Conservation (phyloP, 2,329 filamentous ascomycete genomes). For the Penicillium sp. region DNA sequence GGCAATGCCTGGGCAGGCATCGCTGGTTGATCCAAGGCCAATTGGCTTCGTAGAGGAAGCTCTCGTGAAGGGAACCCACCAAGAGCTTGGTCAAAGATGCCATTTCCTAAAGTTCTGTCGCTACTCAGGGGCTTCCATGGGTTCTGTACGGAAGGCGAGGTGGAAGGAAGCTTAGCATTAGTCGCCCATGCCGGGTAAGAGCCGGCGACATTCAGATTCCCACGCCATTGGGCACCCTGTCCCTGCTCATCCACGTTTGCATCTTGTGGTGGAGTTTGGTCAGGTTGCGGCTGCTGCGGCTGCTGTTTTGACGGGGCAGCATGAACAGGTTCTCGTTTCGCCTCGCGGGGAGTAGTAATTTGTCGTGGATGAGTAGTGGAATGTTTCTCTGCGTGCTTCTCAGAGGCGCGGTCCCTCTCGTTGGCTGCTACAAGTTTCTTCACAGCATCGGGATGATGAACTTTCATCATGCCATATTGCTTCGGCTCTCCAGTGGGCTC, state of each 20-base stretch:
- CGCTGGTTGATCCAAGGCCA: constrained; percentile 45
- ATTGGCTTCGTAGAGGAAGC: constrained; percentile 44
- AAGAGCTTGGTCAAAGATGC: constrained; percentile 62
- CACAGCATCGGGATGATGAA: constrained; percentile 60
- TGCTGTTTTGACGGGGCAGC: constrained; percentile 27
- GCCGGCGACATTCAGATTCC: constrained; percentile 40
- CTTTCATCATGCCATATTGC: constrained; percentile 67
- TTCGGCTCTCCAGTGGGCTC: constrained; percentile 61
- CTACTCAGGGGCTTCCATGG: constrained; percentile 63
- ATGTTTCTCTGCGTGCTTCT: constrained; percentile 34
- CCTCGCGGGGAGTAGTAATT: constrained; percentile 31
- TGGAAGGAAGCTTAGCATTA: constrained; percentile 37
- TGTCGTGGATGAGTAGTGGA: constrained; percentile 31
- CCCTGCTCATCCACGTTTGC: constrained; percentile 38
- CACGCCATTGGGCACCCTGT: constrained; percentile 41
- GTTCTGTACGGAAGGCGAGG: constrained; percentile 47
- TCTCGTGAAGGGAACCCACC: constrained; percentile 53
- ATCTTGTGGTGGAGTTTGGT: constrained; percentile 31
- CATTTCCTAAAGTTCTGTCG: constrained; percentile 65
- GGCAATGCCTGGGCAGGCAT: constrained; percentile 40
- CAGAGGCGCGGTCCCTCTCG: constrained; percentile 40
- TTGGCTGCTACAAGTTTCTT: constrained; percentile 47
- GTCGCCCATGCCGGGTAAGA: constrained; percentile 45
- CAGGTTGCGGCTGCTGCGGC: constrained; percentile 15
- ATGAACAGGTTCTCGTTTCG: constrained; percentile 5